phyloP scores from a whole-genome alignment of 2,329 filamentous ascomycete genomes.

The Xylariaceae sp. region DNA sequence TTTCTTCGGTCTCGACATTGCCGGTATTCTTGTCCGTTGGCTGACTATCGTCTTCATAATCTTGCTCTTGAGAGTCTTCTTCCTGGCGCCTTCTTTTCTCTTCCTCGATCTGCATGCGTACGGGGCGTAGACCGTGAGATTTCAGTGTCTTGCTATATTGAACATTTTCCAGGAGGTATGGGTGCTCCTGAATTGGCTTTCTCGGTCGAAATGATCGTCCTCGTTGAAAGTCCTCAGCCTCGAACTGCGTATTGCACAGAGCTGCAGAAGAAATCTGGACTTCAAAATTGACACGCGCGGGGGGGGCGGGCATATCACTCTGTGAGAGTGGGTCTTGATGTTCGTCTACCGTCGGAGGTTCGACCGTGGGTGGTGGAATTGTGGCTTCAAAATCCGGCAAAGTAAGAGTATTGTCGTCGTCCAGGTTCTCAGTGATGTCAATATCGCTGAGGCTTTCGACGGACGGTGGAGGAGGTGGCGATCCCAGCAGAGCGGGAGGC shows the following conservation, averaged over 20 bases:
- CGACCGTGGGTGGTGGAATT: background rate
- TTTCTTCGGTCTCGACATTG: slow-evolving; percentile 35
- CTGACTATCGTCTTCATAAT: slow-evolving; percentile 53
- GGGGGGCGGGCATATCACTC: slow-evolving; percentile 5
- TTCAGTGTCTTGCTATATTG: slow-evolving; percentile 53
- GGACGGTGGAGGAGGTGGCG: slow-evolving; percentile 8
- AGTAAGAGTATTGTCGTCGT: background rate
- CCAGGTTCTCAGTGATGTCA: background rate
- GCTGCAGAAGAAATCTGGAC: slow-evolving; percentile 1
- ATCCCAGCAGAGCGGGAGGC: slow-evolving; percentile 10
- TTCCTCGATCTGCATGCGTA: slow-evolving; percentile 40
- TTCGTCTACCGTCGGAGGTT: background rate
- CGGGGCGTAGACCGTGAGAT: slow-evolving; percentile 53
- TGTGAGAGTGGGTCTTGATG: slow-evolving; percentile 3
- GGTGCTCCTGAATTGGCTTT: slow-evolving; percentile 61
- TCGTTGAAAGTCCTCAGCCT: slow-evolving; percentile 8
- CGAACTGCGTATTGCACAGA: slow-evolving; percentile 1
- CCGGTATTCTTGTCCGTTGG: slow-evolving; percentile 30
- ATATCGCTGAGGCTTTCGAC: slow-evolving; percentile 10
- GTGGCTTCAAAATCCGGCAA: background rate
- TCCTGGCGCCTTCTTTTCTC: slow-evolving; percentile 34
- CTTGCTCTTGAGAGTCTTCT: slow-evolving; percentile 47
- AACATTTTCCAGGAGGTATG: slow-evolving; percentile 55
- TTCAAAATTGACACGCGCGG: slow-evolving; percentile 12
- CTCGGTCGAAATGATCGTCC: slow-evolving; percentile 54